Evolutionary conservation across 2,329 filamentous ascomycete species (phyloP).

Genomic region (Grosmannia serpens): DNA sequence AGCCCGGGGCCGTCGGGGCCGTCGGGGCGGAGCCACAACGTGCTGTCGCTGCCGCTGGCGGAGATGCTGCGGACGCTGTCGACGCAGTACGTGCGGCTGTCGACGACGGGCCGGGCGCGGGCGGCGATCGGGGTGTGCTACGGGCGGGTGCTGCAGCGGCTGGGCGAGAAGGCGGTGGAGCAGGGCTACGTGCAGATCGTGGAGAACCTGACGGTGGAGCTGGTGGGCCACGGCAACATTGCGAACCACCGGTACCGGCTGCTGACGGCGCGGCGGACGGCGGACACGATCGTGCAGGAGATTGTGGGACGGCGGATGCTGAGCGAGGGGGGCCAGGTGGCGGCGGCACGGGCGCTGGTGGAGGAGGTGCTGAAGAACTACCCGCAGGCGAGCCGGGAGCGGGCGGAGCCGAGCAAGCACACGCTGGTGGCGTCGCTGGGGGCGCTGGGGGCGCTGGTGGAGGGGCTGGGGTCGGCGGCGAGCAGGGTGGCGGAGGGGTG

Average conservation of each 20-base stretch:
- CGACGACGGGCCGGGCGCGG: slow-evolving; percentile 69
- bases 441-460: slow-evolving; percentile 67
- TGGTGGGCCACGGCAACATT: slow-evolving; percentile 66
- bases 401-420: slow-evolving; percentile 80
- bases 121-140: slow-evolving; percentile 84
- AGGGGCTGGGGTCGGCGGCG: slow-evolving; percentile 70
- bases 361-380: slow-evolving; percentile 92
- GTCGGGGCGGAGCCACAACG: slow-evolving; percentile 39
- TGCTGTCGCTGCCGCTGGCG: slow-evolving; percentile 58
- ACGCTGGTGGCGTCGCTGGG: slow-evolving; percentile 69
- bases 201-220: slow-evolving; percentile 66
- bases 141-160: slow-evolving; percentile 61
- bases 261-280: slow-evolving; percentile 71
- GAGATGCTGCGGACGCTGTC: slow-evolving; percentile 75
- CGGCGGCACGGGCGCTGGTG: slow-evolving; percentile 68
- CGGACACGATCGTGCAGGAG: slow-evolving; percentile 73
- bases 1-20: slow-evolving; percentile 49
- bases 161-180: slow-evolving; percentile 78
- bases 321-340: slow-evolving; percentile 78
- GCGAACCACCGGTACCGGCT: slow-evolving; percentile 79
- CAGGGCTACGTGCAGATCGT: slow-evolving; percentile 71
- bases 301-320: slow-evolving; percentile 72
- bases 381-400: slow-evolving; percentile 76
- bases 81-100: slow-evolving; percentile 64
- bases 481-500: slow-evolving; percentile 70